Evolutionary conservation across 2,329 filamentous ascomycete species (phyloP).

Genomic region (Shiraia bambusicola): DNA sequence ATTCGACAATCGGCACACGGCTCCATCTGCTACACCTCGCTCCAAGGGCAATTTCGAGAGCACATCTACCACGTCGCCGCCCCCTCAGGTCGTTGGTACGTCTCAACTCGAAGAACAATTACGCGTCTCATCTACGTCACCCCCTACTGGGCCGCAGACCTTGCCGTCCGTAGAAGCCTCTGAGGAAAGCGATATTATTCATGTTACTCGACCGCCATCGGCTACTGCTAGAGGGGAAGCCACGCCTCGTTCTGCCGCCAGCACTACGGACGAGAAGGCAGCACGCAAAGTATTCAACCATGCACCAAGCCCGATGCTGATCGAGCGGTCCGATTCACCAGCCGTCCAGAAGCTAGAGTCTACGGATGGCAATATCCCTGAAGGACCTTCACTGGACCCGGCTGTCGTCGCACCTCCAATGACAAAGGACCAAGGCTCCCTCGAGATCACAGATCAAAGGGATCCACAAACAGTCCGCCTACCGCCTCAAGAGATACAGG

Average conservation of each 20-base stretch:
- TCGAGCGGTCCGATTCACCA: slow-evolving; percentile 9
- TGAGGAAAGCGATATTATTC: slow-evolving; percentile 15
- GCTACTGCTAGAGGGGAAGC: slow-evolving; percentile 10
- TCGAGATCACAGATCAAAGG: slow-evolving; percentile 13
- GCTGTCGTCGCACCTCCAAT: slow-evolving; percentile 30
- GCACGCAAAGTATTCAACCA: slow-evolving; percentile 11
- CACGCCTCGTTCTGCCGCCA: slow-evolving; percentile 8
- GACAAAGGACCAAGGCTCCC: slow-evolving; percentile 29
- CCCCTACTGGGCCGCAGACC: slow-evolving; percentile 30
- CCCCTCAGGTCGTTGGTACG: slow-evolving; percentile 19
- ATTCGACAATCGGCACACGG: slow-evolving; percentile 23
- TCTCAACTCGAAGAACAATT: slow-evolving; percentile 38
- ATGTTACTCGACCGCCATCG: slow-evolving; percentile 12
- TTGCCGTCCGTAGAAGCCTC: slow-evolving; percentile 21
- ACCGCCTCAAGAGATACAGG: slow-evolving; percentile 54
- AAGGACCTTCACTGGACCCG: slow-evolving; percentile 26
- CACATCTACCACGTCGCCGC: slow-evolving; percentile 17
- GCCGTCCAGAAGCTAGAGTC: slow-evolving; percentile 14
- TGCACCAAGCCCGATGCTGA: slow-evolving; percentile 2
- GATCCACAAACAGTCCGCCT: slow-evolving; percentile 48
- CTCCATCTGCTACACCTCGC: slow-evolving; percentile 27
- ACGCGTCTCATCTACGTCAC: slow-evolving; percentile 38
- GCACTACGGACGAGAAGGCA: slow-evolving; percentile 18
- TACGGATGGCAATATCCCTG: slow-evolving; percentile 7
- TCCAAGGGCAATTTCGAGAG: slow-evolving; percentile 25